phyloP scores from a whole-genome alignment of 805 yeast genomes.

The Cyberlindnera mrakii region DNA sequence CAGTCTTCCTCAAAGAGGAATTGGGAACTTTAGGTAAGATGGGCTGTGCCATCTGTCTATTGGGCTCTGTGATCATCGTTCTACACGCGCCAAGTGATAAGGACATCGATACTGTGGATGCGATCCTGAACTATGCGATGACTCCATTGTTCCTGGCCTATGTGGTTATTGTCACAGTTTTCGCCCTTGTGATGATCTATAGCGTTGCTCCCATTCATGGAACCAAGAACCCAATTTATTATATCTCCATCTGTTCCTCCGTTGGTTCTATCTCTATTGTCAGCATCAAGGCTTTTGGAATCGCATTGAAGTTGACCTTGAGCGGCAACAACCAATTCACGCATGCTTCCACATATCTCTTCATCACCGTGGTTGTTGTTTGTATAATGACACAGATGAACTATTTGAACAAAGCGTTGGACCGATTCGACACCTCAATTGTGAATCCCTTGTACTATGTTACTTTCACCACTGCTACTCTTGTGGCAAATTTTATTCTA shows the following conservation, averaged over 20 bases:
- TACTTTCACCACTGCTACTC: constrained; percentile 83
- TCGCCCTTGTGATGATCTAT: constrained; percentile 74
- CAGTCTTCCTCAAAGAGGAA: constrained; percentile 78
- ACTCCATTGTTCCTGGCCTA: constrained; percentile 73
- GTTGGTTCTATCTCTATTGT: constrained; percentile 90
- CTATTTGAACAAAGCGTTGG: constrained; percentile 88
- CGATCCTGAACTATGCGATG: constrained; percentile 72
- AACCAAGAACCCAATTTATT: constrained; percentile 76
- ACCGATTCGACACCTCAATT: constrained; percentile 87
- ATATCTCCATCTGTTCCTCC: constrained; percentile 81
- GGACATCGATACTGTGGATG: constrained; percentile 83
- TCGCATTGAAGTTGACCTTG: constrained; percentile 79
- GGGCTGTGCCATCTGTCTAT: constrained; percentile 87
- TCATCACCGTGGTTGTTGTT: constrained; percentile 67
- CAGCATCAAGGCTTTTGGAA: constrained; percentile 90
- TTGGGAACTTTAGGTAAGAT: constrained; percentile 81
- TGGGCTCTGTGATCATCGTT: constrained; percentile 84
- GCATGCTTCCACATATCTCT: constrained; percentile 77
- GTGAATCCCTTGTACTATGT: constrained; percentile 90
- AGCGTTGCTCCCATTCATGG: constrained; percentile 80
- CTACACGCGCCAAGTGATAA: constrained; percentile 94
- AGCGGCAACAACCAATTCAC: constrained; percentile 85
- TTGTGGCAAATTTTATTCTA: constrained; percentile 78
- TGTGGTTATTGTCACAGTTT: constrained; percentile 53
- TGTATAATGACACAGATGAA: constrained; percentile 91